phyloP scores from a whole-genome alignment of 805 yeast species.

The Wickerhamomyces mucosus region DNA sequence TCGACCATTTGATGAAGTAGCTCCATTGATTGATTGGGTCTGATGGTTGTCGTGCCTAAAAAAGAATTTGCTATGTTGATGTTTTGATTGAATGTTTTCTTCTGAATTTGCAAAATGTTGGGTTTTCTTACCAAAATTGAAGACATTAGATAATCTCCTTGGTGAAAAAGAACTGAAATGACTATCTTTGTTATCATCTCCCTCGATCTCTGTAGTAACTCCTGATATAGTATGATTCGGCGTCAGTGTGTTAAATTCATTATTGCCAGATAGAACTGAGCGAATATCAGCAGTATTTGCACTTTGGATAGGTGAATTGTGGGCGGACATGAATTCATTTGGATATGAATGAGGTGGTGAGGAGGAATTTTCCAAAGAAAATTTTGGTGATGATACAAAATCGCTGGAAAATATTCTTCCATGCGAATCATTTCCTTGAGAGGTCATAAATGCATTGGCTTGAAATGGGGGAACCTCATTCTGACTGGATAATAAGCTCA shows the following conservation, averaged over 20 bases:
- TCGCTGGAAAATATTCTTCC: not conserved
- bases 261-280: slow-evolving; percentile 17
- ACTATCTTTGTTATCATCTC: slow-evolving; percentile 3
- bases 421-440: not conserved
- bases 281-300: slow-evolving; percentile 15
- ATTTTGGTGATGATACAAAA: slow-evolving; percentile 1
- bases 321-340: slow-evolving; percentile 14
- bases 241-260: slow-evolving; percentile 6
- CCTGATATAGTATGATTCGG: slow-evolving; percentile 1
- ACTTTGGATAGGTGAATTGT: slow-evolving; percentile 13
- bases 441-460: not conserved
- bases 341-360: slow-evolving; percentile 14
- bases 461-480: no score
- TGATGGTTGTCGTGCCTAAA: no score
- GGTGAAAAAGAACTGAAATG: slow-evolving; percentile 20
- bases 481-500: not conserved
- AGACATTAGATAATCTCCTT: slow-evolving; percentile 22
- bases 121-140: slow-evolving; percentile 19
- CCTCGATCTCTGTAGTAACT: slow-evolving; percentile 1
- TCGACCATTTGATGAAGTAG: slow-evolving; percentile 8
- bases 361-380: slow-evolving; percentile 10
- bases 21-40: no score
- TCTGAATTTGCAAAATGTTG: slow-evolving; percentile 1
- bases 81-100: not conserved
- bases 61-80: slow-evolving; percentile 18